Evolutionary conservation across 2,329 filamentous ascomycete species (phyloP).

Genomic region (Xylaria sp.): DNA sequence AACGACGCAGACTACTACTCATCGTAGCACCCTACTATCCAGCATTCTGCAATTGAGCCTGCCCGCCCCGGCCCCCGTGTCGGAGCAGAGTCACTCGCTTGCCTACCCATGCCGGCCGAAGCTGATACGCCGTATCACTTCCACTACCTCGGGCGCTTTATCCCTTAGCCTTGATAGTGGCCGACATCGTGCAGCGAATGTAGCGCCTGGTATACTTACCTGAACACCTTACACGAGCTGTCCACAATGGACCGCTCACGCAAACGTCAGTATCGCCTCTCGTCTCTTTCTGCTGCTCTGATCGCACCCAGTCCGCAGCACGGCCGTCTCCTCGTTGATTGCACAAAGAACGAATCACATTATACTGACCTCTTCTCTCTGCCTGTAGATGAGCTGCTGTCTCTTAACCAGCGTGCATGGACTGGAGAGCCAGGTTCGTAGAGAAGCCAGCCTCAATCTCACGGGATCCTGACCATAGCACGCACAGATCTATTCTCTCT

Average conservation of each 20-base stretch:
- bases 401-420: slow-evolving; percentile 84
- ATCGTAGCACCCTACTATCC: not conserved
- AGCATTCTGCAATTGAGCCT: slow-evolving; percentile 6
- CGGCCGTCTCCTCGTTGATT: not conserved
- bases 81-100: slow-evolving; percentile 26
- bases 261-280: slow-evolving; percentile 46
- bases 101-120: slow-evolving; percentile 41
- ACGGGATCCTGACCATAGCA: slow-evolving; percentile 18
- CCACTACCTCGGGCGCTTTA: slow-evolving; percentile 37
- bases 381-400: slow-evolving; percentile 74
- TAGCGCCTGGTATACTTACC: slow-evolving; percentile 34
- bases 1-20: not conserved
- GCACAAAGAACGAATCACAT: not conserved
- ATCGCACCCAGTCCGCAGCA: not conserved
- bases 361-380: slow-evolving; percentile 1
- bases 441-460: not conserved
- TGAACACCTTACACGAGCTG: slow-evolving; percentile 33
- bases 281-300: not conserved
- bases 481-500: slow-evolving; percentile 68
- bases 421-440: slow-evolving; percentile 72
- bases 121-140: slow-evolving; percentile 38
- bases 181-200: slow-evolving; percentile 39
- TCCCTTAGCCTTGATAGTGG: slow-evolving; percentile 46
- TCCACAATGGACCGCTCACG: slow-evolving; percentile 59
- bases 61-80: slow-evolving; percentile 22